Base-by-base conservation (phyloP, 768 basidiomycete genomes). In the Boletus insuetus region DNA sequence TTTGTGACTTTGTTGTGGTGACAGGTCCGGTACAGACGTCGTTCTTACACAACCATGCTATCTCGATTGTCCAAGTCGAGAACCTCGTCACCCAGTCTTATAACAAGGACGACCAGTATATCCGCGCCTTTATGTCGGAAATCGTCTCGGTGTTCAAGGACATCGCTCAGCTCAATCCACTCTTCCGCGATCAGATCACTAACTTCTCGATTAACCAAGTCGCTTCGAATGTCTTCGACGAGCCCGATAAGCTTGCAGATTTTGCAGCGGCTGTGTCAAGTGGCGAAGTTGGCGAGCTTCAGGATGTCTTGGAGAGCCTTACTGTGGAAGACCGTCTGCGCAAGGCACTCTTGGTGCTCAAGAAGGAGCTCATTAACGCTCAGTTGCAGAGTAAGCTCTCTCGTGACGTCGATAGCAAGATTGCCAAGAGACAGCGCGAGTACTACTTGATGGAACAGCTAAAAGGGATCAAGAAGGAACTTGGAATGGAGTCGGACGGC, bases 61-160 rank as follows among this genome's bases (percentile, higher is more conserved):
- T 98, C 55, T 98, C 96, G 4, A 82, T 98, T 58, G 94, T 93
- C 54, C 86, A 89, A 58, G 87, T 97, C 32, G 84, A 86, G 26
- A 98, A 98, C 67, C 81, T 97, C 46, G 67, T 73, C 26, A 88
- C 91, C 6, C 82, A 87, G 58, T 84, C 92, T 0, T 95, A 88
- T 77, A 85, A 87, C 76, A 92, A 95, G 69, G 91, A 94, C 69
- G 87, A 94, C 73, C 94, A 97, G 69, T 89, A 95, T 70, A 87
- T 96, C 62, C 89, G 94, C 26, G 96, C 96, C 5, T 91, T 97
- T 73, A 95, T 94, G 84, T 87, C 88, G 41, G 96, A 98, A 73
- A 93, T 98, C 56, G 89, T 98, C 60, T 88, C 90, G 43, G 93
- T 95, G 38, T 98, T 98, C 83, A 98, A 98, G 77, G 95, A 98